These are phyloP conservation scores for Xylariales sp. DNA, from an alignment of 2,329 filamentous ascomycete species.

Conservation along the genomic window DNA sequence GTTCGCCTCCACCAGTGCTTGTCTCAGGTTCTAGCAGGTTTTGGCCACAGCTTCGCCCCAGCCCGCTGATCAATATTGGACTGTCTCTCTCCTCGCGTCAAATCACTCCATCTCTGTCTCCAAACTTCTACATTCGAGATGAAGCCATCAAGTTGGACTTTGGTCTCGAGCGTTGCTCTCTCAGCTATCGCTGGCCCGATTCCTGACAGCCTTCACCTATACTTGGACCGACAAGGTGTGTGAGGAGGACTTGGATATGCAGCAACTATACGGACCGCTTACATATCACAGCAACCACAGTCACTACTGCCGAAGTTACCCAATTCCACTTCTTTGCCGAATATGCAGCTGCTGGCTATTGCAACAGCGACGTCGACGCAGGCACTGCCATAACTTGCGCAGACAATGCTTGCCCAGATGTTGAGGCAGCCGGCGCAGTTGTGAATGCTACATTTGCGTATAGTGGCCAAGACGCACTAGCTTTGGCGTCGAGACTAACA, in stretches of 20 bases:
- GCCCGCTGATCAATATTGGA: not conserved
- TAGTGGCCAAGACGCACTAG: not conserved
- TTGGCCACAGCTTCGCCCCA: no score
- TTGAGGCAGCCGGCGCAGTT: slow-evolving; percentile 38
- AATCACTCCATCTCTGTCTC: not conserved
- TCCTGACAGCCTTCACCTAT: slow-evolving; percentile 10
- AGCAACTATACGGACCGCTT: not conserved
- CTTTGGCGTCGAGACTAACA: not conserved
- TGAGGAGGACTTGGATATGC: not conserved
- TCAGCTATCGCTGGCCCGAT: slow-evolving; percentile 19
- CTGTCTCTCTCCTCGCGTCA: slow-evolving; percentile 3
- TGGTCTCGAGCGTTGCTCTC: slow-evolving; percentile 21
- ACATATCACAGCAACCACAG: not conserved
- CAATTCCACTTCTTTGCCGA: slow-evolving; percentile 45
- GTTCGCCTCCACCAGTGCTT: not conserved
- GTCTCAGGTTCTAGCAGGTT: not conserved
- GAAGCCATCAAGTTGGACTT: slow-evolving; percentile 21
- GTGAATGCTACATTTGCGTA: slow-evolving; percentile 39
- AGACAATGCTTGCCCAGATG: slow-evolving; percentile 37
- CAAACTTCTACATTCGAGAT: slow-evolving; percentile 15
- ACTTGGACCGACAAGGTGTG: slow-evolving; percentile 30
- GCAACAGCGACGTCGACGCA: slow-evolving; percentile 39
- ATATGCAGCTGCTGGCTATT: slow-evolving; percentile 49
- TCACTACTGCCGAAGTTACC: slow-evolving; percentile 25
- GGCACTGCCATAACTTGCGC: slow-evolving; percentile 39